A percentile compares a stretch with the other conserved stretches of the same genome.
Conservation (phyloP, 805 yeast species). For the Kregervanrija fluxuum region DNA sequence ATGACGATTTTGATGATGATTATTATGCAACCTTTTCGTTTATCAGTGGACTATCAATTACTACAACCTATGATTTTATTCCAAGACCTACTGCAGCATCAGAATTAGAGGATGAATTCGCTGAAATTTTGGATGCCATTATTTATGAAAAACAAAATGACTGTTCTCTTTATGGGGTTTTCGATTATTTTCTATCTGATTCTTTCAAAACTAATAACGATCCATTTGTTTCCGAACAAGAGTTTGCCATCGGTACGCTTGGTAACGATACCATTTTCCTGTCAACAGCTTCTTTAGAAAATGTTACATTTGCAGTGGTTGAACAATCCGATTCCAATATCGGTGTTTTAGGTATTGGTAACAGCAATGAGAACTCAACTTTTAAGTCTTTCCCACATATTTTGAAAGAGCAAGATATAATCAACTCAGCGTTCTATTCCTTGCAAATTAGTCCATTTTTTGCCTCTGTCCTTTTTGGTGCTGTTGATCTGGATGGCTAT, state of each 20-base stretch:
- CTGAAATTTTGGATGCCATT: background rate
- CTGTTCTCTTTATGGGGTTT: conserved; percentile 11
- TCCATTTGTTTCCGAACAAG: conserved; percentile 1
- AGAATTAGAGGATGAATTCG: background rate
- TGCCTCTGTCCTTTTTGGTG: conserved; percentile 12
- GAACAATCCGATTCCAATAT: conserved; percentile 9
- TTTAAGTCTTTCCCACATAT: conserved; percentile 8
- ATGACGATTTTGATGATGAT: too few relatives aligned
- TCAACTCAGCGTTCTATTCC: conserved; percentile 9
- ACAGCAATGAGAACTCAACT: conserved; percentile 4
- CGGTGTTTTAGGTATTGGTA: conserved; percentile 15
- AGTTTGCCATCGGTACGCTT: conserved; percentile 7
- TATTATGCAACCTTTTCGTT: too few relatives aligned
- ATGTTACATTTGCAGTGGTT: conserved; percentile 10
- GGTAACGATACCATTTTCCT: conserved; percentile 8
- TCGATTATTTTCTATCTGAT: conserved; percentile 6
- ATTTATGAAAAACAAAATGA: conserved; percentile 2
- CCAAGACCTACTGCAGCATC: background rate
- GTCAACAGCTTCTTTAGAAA: conserved; percentile 1
- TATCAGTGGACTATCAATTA: too few relatives aligned
- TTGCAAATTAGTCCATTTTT: conserved; percentile 1
- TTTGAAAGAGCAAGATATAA: conserved; percentile 7
- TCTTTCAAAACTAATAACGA: conserved; percentile 3
- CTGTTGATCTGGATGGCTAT: conserved; percentile 5
- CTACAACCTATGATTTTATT: too few relatives aligned